A percentile compares a stretch with the other conserved stretches of the same genome.
phyloP scores from a whole-genome alignment of 2,329 filamentous ascomycete species.

The Neurospora sp. region DNA sequence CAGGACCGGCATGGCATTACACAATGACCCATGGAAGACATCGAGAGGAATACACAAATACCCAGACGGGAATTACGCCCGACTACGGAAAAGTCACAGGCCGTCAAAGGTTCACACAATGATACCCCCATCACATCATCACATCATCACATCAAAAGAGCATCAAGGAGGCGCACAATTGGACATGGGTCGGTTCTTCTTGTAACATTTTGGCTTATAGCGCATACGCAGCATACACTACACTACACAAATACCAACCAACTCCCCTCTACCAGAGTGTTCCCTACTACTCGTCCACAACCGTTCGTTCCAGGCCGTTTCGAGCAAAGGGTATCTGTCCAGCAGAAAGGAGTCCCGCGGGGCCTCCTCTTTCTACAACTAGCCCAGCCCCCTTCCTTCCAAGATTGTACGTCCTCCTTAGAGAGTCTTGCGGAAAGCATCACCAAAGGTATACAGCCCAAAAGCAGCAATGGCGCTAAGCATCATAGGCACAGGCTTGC shows the following conservation, averaged over 20 bases:
- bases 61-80: too few species aligned
- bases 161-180: not conserved
- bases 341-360: not conserved
- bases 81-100: not conserved
- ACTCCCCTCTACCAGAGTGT: not conserved
- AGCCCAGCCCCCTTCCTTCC: not conserved
- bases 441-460: slow-evolving; percentile 71
- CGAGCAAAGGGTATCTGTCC: too few species aligned
- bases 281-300: too few species aligned
- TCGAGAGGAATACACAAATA: too few species aligned
- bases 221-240: too few species aligned
- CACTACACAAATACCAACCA: not conserved
- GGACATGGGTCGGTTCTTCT: not conserved
- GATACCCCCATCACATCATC: not conserved
- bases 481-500: slow-evolving; percentile 75
- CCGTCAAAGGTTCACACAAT: not conserved
- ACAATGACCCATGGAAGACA: too few species aligned
- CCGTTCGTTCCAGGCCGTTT: too few species aligned
- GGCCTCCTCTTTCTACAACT: not conserved
- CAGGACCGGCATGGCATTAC: too few species aligned
- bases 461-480: slow-evolving; percentile 71
- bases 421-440: slow-evolving; percentile 43
- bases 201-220: not conserved
- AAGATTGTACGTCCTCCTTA: slow-evolving; percentile 15
- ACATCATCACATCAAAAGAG: not conserved